phyloP scores from a whole-genome alignment of 192 early-diverging fungal species.

The Coemansia sp. region DNA sequence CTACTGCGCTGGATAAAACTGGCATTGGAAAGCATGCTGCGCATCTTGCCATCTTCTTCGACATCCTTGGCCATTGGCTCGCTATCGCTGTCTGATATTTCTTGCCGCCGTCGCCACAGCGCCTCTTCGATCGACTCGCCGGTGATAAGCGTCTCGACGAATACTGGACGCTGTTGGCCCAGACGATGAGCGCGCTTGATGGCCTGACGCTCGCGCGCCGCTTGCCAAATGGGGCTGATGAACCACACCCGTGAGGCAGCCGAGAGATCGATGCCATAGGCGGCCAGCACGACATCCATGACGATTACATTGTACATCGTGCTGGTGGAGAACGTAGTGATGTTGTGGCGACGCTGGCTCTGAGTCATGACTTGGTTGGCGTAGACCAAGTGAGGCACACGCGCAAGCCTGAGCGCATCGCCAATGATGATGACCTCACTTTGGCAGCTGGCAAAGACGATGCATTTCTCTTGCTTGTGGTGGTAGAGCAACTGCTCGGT shows the following conservation, averaged over 20 bases:
- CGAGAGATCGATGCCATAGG: slow-evolving; percentile 80
- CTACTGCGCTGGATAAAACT: slow-evolving; percentile 22
- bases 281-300: slow-evolving; percentile 58
- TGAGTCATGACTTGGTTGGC: slow-evolving; percentile 42
- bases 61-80: slow-evolving; percentile 28
- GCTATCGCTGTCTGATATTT: slow-evolving; percentile 26
- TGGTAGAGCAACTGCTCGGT: slow-evolving; percentile 25
- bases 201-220: slow-evolving; percentile 76
- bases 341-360: slow-evolving; percentile 48
- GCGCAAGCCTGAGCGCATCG: slow-evolving; percentile 42
- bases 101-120: slow-evolving; percentile 43
- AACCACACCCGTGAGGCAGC: slow-evolving; percentile 74
- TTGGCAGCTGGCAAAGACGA: slow-evolving; percentile 43
- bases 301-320: slow-evolving; percentile 47
- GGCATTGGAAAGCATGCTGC: slow-evolving; percentile 38
- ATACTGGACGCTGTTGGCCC: slow-evolving; percentile 61
- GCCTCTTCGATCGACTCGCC: slow-evolving; percentile 48
- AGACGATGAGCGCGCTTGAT: slow-evolving; percentile 87
- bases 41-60: slow-evolving; percentile 56
- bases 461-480: slow-evolving; percentile 48
- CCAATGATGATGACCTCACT: slow-evolving; percentile 26
- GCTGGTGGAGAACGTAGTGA: slow-evolving; percentile 55
- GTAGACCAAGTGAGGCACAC: slow-evolving; percentile 45
- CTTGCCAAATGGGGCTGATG: slow-evolving; percentile 73
- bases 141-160: slow-evolving; percentile 47